Percentiles rank a stretch among this genome's conserved stretches.
phyloP scores from a whole-genome alignment of 305 asterid species.

The Fraxinus greggii region DNA sequence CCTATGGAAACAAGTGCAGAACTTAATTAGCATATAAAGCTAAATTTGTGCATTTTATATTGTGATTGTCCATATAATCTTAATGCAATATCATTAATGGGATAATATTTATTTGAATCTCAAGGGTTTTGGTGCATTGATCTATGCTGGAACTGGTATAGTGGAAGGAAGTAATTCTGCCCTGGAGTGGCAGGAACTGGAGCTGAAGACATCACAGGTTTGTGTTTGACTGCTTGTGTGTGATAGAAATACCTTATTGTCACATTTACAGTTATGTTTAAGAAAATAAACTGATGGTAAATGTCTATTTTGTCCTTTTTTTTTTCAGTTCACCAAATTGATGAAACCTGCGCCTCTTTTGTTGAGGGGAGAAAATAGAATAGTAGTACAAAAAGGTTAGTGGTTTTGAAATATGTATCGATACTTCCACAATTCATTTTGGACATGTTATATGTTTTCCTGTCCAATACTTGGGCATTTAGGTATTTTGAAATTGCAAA shows the following conservation, averaged over 20 bases:
- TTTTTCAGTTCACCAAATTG: constrained; percentile 75
- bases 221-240: not conserved
- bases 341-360: constrained; percentile 57
- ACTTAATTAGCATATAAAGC: not conserved
- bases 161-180: constrained; percentile 85
- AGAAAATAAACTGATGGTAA: not conserved
- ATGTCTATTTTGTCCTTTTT: constrained; percentile 8
- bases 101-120: constrained; percentile 17
- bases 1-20: not conserved
- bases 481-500: not conserved
- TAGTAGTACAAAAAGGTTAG: constrained; percentile 39
- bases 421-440: not conserved
- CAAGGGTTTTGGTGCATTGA: constrained; percentile 76
- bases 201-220: constrained; percentile 96
- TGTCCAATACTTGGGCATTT: not conserved
- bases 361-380: constrained; percentile 41
- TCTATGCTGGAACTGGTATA: constrained; percentile 93
- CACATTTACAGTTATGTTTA: not conserved
- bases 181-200: constrained; percentile 91
- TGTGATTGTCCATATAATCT: constrained; percentile 4
- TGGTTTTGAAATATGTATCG: constrained; percentile 5
- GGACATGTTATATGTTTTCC: not conserved
- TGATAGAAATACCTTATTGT: not conserved
- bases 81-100: not conserved
- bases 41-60: not conserved